phyloP scores from a whole-genome alignment of 106 monocot genomes.

The Posidonia australis region DNA sequence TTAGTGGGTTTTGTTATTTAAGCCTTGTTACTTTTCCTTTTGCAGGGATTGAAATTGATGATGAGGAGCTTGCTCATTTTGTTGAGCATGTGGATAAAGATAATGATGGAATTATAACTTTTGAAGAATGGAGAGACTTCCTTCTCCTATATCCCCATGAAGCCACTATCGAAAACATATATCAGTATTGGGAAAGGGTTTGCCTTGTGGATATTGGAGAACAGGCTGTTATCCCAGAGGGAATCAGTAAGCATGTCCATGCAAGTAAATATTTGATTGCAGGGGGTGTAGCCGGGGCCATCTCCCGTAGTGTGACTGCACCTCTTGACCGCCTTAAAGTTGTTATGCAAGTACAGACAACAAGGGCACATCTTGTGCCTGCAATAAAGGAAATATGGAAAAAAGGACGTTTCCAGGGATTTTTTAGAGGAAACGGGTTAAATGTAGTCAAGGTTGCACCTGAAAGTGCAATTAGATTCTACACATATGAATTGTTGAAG shows the following conservation, averaged over 20 bases:
- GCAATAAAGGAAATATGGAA: slow-evolving; percentile 80
- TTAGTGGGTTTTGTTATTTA: neutral
- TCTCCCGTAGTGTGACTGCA: slow-evolving; percentile 75
- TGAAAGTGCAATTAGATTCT: slow-evolving; percentile 89
- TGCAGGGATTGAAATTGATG: slow-evolving; percentile 88
- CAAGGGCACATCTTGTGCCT: slow-evolving; percentile 18
- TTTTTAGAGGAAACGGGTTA: slow-evolving; percentile 84
- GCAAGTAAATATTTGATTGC: slow-evolving; percentile 85
- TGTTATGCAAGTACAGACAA: slow-evolving; percentile 77
- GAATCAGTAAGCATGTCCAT: slow-evolving; percentile 70
- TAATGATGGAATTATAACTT: slow-evolving; percentile 91
- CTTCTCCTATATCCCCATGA: slow-evolving; percentile 86
- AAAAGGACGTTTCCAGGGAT: slow-evolving; percentile 43
- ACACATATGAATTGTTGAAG: slow-evolving; percentile 77
- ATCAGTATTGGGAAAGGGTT: slow-evolving; percentile 85
- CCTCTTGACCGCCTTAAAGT: slow-evolving; percentile 91
- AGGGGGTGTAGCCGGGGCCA: slow-evolving; percentile 82
- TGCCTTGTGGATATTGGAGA: slow-evolving; percentile 90
- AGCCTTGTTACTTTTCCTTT: neutral
- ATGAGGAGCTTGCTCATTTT: slow-evolving; percentile 83
- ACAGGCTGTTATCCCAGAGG: slow-evolving; percentile 83
- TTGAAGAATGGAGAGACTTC: slow-evolving; percentile 98
- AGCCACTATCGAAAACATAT: slow-evolving; percentile 83
- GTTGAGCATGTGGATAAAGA: slow-evolving; percentile 96
- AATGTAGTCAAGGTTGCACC: slow-evolving; percentile 89